phyloP scores from a whole-genome alignment of 495 filamentous ascomycete species.

The Talaromyces proteolyticus region DNA sequence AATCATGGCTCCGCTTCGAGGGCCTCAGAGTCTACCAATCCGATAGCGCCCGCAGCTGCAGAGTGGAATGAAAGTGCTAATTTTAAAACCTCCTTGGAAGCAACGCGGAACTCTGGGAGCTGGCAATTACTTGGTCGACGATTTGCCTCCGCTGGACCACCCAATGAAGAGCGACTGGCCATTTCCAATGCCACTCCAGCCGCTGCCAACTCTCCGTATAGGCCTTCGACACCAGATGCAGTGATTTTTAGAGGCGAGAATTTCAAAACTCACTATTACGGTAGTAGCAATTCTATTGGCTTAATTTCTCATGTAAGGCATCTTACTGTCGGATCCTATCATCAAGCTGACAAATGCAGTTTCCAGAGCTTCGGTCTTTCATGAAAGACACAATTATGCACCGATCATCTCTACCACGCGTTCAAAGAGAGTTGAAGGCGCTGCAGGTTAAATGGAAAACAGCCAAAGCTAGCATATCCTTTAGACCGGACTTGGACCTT shows the following conservation, averaged over 20 bases:
- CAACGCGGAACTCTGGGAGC: not conserved
- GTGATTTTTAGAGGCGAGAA: slow-evolving; percentile 43
- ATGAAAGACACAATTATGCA: slow-evolving; percentile 30
- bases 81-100: not conserved
- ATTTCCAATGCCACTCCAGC: not conserved
- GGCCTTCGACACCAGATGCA: slow-evolving; percentile 6
- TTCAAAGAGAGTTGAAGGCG: slow-evolving; percentile 36
- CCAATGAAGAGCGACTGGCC: not conserved
- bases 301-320: slow-evolving; percentile 39
- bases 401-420: slow-evolving; percentile 25
- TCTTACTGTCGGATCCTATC: not conserved
- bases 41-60: not conserved
- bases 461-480: slow-evolving; percentile 8
- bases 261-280: slow-evolving; percentile 42
- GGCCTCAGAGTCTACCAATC: not conserved
- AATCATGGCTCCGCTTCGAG: not conserved
- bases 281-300: slow-evolving; percentile 38
- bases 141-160: not conserved
- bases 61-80: not conserved
- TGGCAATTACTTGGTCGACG: not conserved
- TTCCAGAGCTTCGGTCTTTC: slow-evolving; percentile 39
- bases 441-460: slow-evolving; percentile 25
- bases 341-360: slow-evolving; percentile 23
- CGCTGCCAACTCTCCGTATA: not conserved
- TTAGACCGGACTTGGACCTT: slow-evolving; percentile 13